Evolutionary conservation across 306 rosid species (phyloP).

Genomic region (Astragalus glycyphyllos): DNA sequence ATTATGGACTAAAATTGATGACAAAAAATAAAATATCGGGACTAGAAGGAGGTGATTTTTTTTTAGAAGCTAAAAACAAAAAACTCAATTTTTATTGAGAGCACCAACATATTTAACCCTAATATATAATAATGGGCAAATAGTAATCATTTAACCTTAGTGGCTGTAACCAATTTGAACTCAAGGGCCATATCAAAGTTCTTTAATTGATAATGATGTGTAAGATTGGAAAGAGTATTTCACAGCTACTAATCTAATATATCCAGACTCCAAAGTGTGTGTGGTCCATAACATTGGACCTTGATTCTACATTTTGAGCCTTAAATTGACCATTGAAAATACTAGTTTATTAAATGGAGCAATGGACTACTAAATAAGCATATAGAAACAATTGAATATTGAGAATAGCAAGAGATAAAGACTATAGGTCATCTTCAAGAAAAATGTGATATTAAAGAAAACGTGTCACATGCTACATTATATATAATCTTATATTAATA

Average conservation of each 20-base stretch:
- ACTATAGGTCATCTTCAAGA: constrained; percentile 9
- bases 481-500: constrained; percentile 40
- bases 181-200: constrained; percentile 36
- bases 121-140: not conserved
- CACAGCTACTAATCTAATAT: constrained; percentile 37
- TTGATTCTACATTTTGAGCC: constrained; percentile 22
- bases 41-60: too few species aligned
- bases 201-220: constrained; percentile 35
- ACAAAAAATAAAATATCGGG: too few species aligned
- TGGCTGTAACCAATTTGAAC: constrained; percentile 44
- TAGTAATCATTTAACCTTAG: constrained; percentile 40
- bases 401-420: constrained; percentile 1
- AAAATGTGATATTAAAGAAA: constrained; percentile 33
- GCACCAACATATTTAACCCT: too few species aligned
- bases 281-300: constrained; percentile 49
- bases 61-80: too few species aligned
- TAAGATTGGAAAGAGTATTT: constrained; percentile 37
- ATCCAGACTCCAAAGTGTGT: constrained; percentile 26
- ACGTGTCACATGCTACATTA: constrained; percentile 62
- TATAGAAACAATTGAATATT: constrained; percentile 6
- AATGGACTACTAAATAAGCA: constrained; percentile 2
- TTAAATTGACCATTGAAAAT: constrained; percentile 17
- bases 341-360: not conserved
- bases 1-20: too few species aligned
- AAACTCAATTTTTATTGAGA: too few species aligned